Evolutionary conservation across 192 early-diverging fungal species (phyloP).

Genomic region (Coemansia sp.): DNA sequence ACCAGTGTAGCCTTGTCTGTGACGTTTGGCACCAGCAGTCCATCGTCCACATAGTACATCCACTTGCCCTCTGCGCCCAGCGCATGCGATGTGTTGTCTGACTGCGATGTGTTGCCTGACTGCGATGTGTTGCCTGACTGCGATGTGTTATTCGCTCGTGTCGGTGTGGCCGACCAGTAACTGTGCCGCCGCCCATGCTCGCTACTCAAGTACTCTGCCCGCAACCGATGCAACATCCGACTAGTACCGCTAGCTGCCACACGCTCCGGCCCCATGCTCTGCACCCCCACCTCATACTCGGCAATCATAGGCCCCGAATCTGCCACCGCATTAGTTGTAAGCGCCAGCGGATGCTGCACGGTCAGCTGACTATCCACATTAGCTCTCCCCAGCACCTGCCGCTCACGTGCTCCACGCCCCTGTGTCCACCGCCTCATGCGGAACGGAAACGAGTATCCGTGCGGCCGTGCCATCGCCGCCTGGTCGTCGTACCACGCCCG

Average conservation of each 20-base stretch:
- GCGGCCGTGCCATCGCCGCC: conserved; percentile 30
- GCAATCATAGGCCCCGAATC: not conserved
- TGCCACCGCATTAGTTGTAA: conserved; percentile 5
- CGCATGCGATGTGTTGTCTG: not conserved
- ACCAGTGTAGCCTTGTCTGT: conserved; percentile 71
- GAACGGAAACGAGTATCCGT: conserved; percentile 47
- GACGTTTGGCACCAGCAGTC: conserved; percentile 66
- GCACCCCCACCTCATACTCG: not conserved
- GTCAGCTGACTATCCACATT: not conserved
- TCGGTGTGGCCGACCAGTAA: not conserved
- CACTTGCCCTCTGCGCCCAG: conserved; percentile 19
- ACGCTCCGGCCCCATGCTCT: not conserved
- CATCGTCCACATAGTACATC: conserved; percentile 53
- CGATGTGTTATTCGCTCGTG: not conserved
- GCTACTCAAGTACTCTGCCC: conserved; percentile 33
- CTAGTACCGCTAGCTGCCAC: conserved; percentile 14
- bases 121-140: conserved; percentile 19
- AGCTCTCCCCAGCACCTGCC: not conserved
- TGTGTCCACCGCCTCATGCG: conserved; percentile 36
- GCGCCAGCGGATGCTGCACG: conserved; percentile 21
- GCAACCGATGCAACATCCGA: conserved; percentile 29
- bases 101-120: not conserved
- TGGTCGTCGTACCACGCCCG: conserved; percentile 50
- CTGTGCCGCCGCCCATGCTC: conserved; percentile 18
- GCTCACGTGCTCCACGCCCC: not conserved